Evolutionary conservation across 768 basidiomycete genomes (phyloP).

Genomic region (Tulasnella calospora): DNA sequence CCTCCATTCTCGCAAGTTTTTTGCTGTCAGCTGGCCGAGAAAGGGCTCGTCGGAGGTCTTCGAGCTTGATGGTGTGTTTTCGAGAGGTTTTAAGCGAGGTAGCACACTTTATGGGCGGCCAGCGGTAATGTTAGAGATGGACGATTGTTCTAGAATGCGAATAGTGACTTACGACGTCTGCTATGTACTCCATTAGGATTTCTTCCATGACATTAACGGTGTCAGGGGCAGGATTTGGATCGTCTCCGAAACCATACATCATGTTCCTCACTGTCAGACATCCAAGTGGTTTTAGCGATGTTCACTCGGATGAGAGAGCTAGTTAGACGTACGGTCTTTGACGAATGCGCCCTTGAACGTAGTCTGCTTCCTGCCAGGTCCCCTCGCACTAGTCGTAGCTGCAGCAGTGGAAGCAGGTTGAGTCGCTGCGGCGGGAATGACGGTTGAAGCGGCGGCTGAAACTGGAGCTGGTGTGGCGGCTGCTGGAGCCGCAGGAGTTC

Average conservation of each 20-base stretch:
- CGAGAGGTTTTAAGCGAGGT: constrained; percentile 21
- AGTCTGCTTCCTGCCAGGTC: background rate
- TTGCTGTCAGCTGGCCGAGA: constrained; percentile 85
- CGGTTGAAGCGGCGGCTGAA: background rate
- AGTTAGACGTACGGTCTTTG: constrained; percentile 23
- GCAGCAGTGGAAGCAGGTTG: constrained; percentile 3
- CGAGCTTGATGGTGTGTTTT: constrained; percentile 46
- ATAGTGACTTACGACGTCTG: constrained; percentile 66
- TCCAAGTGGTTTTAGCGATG: background rate
- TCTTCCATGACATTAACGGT: constrained; percentile 91
- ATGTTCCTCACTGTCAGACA: constrained; percentile 62
- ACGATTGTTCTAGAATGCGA: background rate
- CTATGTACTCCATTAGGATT: constrained; percentile 84
- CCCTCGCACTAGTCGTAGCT: background rate
- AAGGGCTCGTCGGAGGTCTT: constrained; percentile 75
- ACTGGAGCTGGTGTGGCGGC: background rate
- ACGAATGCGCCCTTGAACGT: constrained; percentile 24
- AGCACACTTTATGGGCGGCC: constrained; percentile 3
- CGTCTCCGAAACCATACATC: constrained; percentile 94
- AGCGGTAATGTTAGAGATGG: background rate
- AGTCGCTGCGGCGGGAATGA: background rate
- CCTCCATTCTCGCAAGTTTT: constrained; percentile 88
- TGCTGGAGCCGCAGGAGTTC: background rate
- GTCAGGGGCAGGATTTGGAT: constrained; percentile 79
- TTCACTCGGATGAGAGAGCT: background rate